Percentiles rank a stretch among this genome's conserved stretches.
phyloP scores from a whole-genome alignment of 768 basidiomycete genomes.

The Imleria badia region DNA sequence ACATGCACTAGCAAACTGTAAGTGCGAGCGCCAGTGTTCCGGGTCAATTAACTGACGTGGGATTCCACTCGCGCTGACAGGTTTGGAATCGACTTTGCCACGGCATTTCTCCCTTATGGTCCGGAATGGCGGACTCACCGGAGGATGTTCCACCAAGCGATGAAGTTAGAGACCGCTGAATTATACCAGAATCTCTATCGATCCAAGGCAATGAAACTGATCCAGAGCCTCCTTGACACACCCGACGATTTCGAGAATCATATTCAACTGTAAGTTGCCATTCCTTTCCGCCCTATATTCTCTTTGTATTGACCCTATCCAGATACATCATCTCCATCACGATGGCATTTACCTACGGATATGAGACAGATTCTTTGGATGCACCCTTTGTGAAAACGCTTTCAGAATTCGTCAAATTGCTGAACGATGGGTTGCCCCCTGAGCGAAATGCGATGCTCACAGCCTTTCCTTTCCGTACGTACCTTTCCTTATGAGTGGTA shows the following conservation, averaged over 20 bases:
- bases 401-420: conserved; percentile 20
- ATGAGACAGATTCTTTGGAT: conserved; percentile 26
- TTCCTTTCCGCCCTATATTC: background rate
- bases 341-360: conserved; percentile 32
- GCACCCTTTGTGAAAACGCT: conserved; percentile 28
- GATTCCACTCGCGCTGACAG: conserved; percentile 6
- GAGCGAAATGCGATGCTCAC: conserved; percentile 29
- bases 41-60: background rate
- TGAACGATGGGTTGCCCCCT: conserved; percentile 25
- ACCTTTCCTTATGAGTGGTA: background rate
- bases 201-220: conserved; percentile 20
- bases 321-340: conserved; percentile 34
- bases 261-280: conserved; percentile 18
- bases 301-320: background rate
- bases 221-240: conserved; percentile 20
- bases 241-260: conserved; percentile 27
- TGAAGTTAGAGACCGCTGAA: conserved; percentile 21
- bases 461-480: conserved; percentile 31
- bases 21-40: background rate
- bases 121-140: conserved; percentile 30
- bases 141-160: conserved; percentile 27
- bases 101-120: conserved; percentile 30
- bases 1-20: conserved; percentile 24
- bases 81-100: conserved; percentile 30
- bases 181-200: conserved; percentile 24